Percentiles rank a stretch among this genome's conserved stretches.
These are phyloP conservation scores for Halocafeteria seosinensis DNA, from an alignment of 108 stramenopile genomes.

Conservation along the genomic window DNA sequence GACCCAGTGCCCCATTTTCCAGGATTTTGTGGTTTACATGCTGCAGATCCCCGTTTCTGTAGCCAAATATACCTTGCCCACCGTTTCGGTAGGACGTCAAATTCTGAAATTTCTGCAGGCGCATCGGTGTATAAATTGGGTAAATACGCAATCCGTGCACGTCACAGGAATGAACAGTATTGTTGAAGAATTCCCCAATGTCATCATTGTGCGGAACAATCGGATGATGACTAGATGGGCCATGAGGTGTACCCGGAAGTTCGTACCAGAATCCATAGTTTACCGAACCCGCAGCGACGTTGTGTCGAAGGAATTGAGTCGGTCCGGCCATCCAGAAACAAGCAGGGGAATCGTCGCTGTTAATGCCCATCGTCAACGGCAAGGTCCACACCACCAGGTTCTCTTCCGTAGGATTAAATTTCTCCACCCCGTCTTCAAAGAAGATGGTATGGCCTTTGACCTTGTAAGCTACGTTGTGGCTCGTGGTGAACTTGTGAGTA, in stretches of 20 bases:
- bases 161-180: neutral
- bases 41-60: constrained; percentile 8
- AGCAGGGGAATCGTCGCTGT: constrained; percentile 4
- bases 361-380: neutral
- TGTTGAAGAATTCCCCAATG: constrained; percentile 10
- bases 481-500: constrained; percentile 8
- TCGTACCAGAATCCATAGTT: constrained; percentile 9
- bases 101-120: too few species aligned
- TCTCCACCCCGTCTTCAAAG: constrained; percentile 27
- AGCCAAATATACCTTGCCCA: constrained; percentile 11
- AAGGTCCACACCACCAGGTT: constrained; percentile 12
- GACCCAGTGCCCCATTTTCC: neutral
- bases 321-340: constrained; percentile 8
- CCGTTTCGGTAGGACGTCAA: constrained; percentile 9
- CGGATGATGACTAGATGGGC: neutral
- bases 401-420: constrained; percentile 7
- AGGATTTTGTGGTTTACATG: constrained; percentile 1
- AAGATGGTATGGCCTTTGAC: constrained; percentile 25
- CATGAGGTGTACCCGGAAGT: constrained; percentile 2
- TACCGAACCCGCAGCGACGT: neutral
- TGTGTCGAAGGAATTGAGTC: neutral
- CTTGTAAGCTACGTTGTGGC: constrained; percentile 18
- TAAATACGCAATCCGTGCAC: constrained; percentile 9
- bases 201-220: neutral
- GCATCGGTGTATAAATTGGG: too few species aligned